Base-by-base conservation (phyloP, 2,329 filamentous ascomycete species). In the Chaetothyriales sp. region DNA sequence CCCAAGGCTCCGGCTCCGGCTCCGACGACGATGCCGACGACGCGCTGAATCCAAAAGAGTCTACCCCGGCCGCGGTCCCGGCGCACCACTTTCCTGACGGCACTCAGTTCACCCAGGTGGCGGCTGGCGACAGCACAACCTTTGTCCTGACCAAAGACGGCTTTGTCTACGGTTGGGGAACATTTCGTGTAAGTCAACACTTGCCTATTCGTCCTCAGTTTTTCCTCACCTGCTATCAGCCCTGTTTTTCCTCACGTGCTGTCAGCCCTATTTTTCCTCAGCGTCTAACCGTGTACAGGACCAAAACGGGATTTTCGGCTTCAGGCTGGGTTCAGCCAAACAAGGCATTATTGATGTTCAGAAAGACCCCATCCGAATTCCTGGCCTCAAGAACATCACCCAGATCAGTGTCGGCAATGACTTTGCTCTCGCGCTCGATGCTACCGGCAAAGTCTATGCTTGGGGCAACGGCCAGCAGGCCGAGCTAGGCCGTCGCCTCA, bases 161-260 rank as follows among this genome's bases (percentile, higher is more conserved):
- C 18, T 74, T 77, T 48, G 82, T 92, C 28, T 92, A 87, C 62
- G 86, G 86, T 54, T 92, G 86, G 85, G 86, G 86, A 43, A 88
- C 85, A 13, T 92, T 92, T 73, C 75, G 85, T 61, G 77, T 81
- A 71, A 64, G 74, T 68, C 37, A 28, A 50, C n/a, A 15, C 50
- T 10, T n/a, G 2, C 44, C n/a, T n/a, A n/a, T n/a, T n/a, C n/a
- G n/a, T n/a, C n/a, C n/a, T n/a, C n/a, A n/a, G n/a, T n/a, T 46
- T 44, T 47, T 47, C 44, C n/a, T 9, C 44, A n/a, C 18, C 37
- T 4, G 10, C 52, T 48, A 37, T 43, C 20, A 33, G 29, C 33
- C 47, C n/a, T n/a, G n/a, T n/a, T 46, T 44, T 47, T 47, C 44
- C n/a, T 9, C 44, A n/a, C 18, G 43, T 4, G 10, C 52, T 48